Percentiles rank a stretch among this genome's conserved stretches.
Conservation (phyloP, 2,329 filamentous ascomycete genomes). For the Paecilomyces niveus region DNA sequence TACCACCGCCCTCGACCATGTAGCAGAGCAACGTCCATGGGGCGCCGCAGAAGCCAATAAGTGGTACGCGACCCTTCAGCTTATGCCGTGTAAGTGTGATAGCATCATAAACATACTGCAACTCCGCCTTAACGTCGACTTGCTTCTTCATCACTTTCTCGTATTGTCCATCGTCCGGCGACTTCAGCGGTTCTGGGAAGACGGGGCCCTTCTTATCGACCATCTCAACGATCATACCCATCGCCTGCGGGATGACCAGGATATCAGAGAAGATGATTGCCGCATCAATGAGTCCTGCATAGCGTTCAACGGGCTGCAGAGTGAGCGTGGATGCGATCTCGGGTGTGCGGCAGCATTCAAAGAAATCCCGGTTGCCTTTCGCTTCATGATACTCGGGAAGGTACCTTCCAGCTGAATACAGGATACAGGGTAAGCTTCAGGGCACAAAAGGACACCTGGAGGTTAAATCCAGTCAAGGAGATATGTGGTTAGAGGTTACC, state of each 20-base stretch:
- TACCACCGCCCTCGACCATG: conserved; percentile 97
- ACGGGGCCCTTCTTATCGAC: conserved; percentile 93
- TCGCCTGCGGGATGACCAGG: conserved; percentile 91
- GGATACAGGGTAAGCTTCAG: conserved; percentile 5
- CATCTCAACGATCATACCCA: conserved; percentile 99
- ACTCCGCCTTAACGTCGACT: conserved; percentile 76
- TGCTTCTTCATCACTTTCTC: conserved; percentile 64
- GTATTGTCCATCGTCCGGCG: conserved; percentile 79
- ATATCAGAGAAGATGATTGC: conserved; percentile 99
- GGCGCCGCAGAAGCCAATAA: conserved; percentile 94
- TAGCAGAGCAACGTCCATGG: conserved; percentile 97
- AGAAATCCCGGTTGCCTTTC: conserved; percentile 88
- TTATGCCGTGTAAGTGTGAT: conserved; percentile 88
- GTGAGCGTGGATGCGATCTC: conserved; percentile 91
- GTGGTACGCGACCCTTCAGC: conserved; percentile 76
- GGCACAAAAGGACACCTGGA: conserved; percentile 1
- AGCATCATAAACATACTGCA: conserved; percentile 93
- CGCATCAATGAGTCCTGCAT: conserved; percentile 80
- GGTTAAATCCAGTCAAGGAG: not conserved
- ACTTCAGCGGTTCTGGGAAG: conserved; percentile 77
- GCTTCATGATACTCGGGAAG: conserved; percentile 96
- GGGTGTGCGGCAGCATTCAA: conserved; percentile 90
- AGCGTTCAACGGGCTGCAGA: conserved; percentile 90
- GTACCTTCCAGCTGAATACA: conserved; percentile 72
- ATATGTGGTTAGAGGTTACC: conserved; percentile 46